Conservation (phyloP, 352 stramenopile species). For the Phytophthora fragariaefolia region DNA sequence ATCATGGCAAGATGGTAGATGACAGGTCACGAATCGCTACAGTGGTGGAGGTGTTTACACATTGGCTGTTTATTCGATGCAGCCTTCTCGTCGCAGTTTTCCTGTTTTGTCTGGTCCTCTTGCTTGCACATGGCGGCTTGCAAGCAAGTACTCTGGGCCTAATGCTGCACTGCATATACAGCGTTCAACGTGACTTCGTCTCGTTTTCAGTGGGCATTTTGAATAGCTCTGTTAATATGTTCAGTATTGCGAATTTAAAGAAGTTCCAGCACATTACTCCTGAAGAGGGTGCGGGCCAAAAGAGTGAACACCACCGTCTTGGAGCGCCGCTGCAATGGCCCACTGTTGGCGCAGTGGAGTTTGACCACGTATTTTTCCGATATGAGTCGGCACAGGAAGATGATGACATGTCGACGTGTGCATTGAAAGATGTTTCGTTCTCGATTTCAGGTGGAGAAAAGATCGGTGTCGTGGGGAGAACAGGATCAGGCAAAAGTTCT, state of each 20-base stretch:
- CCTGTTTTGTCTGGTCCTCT: constrained; percentile 40
- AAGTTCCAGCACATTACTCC: constrained; percentile 71
- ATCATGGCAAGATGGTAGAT: constrained; percentile 45
- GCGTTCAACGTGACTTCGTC: constrained; percentile 42
- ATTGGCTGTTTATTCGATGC: constrained; percentile 47
- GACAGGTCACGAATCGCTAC: constrained; percentile 38
- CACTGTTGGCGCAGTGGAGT: constrained; percentile 64
- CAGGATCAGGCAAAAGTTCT: constrained; percentile 65
- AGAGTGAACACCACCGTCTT: constrained; percentile 6
- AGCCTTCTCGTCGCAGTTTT: constrained; percentile 42
- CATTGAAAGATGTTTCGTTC: constrained; percentile 59
- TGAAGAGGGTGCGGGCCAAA: constrained; percentile 29
- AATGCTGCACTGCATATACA: constrained; percentile 47
- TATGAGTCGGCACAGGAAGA: constrained; percentile 63
- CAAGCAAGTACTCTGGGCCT: constrained; percentile 38
- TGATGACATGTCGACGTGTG: constrained; percentile 42
- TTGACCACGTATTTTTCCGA: constrained; percentile 82
- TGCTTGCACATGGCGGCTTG: constrained; percentile 34
- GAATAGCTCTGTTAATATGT: constrained; percentile 45
- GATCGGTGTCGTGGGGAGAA: constrained; percentile 63
- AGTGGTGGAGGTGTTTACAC: constrained; percentile 38
- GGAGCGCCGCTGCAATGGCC: constrained; percentile 64
- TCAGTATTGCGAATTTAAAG: constrained; percentile 43
- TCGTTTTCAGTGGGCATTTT: constrained; percentile 42
- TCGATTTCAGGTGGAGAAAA: constrained; percentile 53